Base-by-base conservation (phyloP, 1,284 basidiomycete genomes). In the Leccinum griseonigrum region DNA sequence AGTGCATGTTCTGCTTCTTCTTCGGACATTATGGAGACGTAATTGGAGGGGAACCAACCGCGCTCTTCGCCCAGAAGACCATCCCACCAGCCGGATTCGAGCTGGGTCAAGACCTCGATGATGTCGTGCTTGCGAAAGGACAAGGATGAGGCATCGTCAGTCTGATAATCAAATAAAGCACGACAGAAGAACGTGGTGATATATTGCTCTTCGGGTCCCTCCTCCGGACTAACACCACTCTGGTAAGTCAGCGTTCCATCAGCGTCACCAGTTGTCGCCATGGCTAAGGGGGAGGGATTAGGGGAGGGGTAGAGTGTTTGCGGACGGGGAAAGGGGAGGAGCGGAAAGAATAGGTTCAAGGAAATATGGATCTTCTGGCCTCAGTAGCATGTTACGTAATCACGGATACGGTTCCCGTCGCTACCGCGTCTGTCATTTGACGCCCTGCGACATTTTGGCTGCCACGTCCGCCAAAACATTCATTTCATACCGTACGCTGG, bases 41-140 rank as follows among this genome's bases (percentile, higher is more conserved):
- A 98, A 79, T 98, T 99, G 66, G 92, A 95, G 13, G 97, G 97
- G 76, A 99, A 98, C 97, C 97, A 98, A 53, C 97, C 97, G 57
- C 97, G 86, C 74, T 92, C 88, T 60, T 90, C 88, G 59, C 90
- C 88, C 36, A 98, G 81, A 63, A 98, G 81, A 8, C 97, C 97
- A 76, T 99, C 97, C 97, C 97, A 99, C 97, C 97, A 99, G 16
- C 97, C 97, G 4, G 91, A 93, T 55, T 94, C 92, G 59, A 98
- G 86, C 72, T 91, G 89, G 7, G 91, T 94, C 57, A 97, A 83
- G 59, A 99, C 94, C 76, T 98, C 95, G 69, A 99, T 97, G 66
- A 98, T 84, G 71, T 97, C 95, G 66, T 90, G 91, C 67, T 85
- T 87, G 62, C 76, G 82, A 74, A 99, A 99, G 13, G 92, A 92